Evolutionary conservation across 2,329 filamentous ascomycete species (phyloP), one percentile per base, ranked within the genome.

Genomic region (Alternaria gansuensis): DNA sequence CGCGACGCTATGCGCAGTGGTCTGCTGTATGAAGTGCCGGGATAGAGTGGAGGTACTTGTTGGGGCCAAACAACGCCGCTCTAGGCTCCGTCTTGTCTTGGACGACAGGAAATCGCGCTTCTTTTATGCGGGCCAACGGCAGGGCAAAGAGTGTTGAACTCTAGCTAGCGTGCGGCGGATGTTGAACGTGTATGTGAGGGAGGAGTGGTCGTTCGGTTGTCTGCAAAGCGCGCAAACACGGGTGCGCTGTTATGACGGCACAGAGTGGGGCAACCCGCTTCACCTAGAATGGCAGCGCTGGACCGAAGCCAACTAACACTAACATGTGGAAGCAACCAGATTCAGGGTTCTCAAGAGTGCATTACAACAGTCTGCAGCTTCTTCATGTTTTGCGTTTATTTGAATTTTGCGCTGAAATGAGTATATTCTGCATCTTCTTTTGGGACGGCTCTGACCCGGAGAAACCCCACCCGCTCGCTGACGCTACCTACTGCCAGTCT

Each of bases 71-170:
- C 45, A 46, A 13, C 54, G 39, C 49, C 11, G 50, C 40, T 50
- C 28, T n/a, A 26, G 33, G 17, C 24, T 46, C 52, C 40, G 45
- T 48, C 33, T 41, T 21, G 37, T 34, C 40, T 29, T 56, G 39
- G 26, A 34, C 41, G 17, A n/a, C 40, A 29, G 29, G 21, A 40
- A 48, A 31, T 24, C 17, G 33, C 53, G 55, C 45, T 51, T 59
- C 40, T 33, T 34, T 17, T 11, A n/a, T 43, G 37, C 41, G 45
- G 23, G 24, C 24, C 39, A 44, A 55, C 37, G 40, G 48, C 26
- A 28, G 45, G 51, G 65, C 68, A 54, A 64, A 69, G 70, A 77
- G 73, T 76, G 72, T 76, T 75, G 73, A 75, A 71, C 73, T 75
- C 68, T 60, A 66, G 66, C 65, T 57, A 51, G 46, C 52, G 65